Conservation (phyloP, 495 filamentous ascomycete genomes). For the Penicillium daleae region DNA sequence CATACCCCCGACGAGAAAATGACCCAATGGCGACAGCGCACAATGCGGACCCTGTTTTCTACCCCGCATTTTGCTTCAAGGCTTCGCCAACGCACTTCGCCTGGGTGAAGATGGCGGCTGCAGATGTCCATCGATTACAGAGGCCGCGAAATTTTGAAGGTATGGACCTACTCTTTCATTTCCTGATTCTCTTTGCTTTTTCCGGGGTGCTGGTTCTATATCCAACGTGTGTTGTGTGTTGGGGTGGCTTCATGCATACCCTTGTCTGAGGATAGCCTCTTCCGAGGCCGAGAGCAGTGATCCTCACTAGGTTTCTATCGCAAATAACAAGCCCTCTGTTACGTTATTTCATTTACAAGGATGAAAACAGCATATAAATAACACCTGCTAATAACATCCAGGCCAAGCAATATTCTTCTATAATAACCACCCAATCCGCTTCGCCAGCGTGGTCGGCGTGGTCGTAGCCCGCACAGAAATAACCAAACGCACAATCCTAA, state of each 20-base stretch:
- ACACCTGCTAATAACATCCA: conserved; percentile 30
- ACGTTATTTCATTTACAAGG: background rate
- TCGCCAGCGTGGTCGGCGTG: conserved; percentile 73
- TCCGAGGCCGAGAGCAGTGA: background rate
- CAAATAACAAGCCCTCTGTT: background rate
- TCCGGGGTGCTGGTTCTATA: background rate
- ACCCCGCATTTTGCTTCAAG: conserved; percentile 83
- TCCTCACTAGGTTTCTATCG: background rate
- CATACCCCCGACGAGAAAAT: conserved; percentile 30
- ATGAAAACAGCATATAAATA: background rate
- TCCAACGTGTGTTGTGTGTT: background rate
- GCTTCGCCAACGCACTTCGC: conserved; percentile 79
- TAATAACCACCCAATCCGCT: conserved; percentile 88
- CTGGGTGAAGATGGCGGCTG: conserved; percentile 79
- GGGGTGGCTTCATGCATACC: background rate
- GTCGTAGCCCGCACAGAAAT: conserved; percentile 77
- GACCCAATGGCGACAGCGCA: conserved; percentile 39
- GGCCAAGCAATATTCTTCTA: conserved; percentile 77
- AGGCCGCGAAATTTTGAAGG: conserved; percentile 68
- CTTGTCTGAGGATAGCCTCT: background rate
- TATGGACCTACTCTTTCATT: conserved; percentile 33
- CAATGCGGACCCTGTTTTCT: conserved; percentile 54
- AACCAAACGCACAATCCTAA: conserved; percentile 61
- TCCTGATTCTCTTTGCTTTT: conserved; percentile 9
- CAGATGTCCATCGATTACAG: conserved; percentile 66